A percentile compares a stretch with the other conserved stretches of the same genome.
Conservation (phyloP, 2,329 filamentous ascomycete genomes). For the Cladosporium sp. region DNA sequence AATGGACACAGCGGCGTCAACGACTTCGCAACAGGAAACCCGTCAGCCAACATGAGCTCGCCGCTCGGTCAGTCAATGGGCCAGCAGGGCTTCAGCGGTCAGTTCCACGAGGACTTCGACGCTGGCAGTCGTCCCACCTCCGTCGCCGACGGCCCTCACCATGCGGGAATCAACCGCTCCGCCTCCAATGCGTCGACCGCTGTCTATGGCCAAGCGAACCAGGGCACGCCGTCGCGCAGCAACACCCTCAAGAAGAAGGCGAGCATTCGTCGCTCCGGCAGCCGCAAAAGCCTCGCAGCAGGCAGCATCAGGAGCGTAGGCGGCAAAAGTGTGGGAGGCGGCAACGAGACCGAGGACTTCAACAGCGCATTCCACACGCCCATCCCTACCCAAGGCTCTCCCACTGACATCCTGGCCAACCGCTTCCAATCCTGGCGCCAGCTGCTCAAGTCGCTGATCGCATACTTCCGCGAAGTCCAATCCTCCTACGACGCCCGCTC, state of each 20-base stretch:
- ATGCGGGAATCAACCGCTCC: slow-evolving; percentile 54
- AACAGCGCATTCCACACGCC: slow-evolving; percentile 88
- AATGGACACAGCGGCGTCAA: slow-evolving; percentile 22
- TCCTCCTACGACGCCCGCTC: slow-evolving; percentile 80
- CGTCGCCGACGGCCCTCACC: slow-evolving; percentile 55
- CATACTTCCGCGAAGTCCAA: slow-evolving; percentile 91
- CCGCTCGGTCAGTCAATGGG: slow-evolving; percentile 35
- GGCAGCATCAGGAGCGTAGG: slow-evolving; percentile 81
- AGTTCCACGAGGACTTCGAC: slow-evolving; percentile 59
- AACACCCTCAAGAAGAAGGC: slow-evolving; percentile 87
- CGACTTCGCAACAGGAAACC: slow-evolving; percentile 39
- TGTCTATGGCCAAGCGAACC: slow-evolving; percentile 20
- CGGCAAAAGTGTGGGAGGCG: slow-evolving; percentile 60
- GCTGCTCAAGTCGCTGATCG: slow-evolving; percentile 87
- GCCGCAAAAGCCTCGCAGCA: slow-evolving; percentile 74
- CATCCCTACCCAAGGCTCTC: slow-evolving; percentile 79
- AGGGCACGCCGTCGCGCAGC: slow-evolving; percentile 49
- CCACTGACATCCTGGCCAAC: slow-evolving; percentile 80
- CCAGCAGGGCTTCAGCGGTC: slow-evolving; percentile 21
- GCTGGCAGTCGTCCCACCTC: slow-evolving; percentile 59
- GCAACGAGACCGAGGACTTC: slow-evolving; percentile 62
- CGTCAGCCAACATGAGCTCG: slow-evolving; percentile 28
- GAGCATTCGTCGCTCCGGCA: slow-evolving; percentile 69
- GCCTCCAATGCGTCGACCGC: slow-evolving; percentile 53
- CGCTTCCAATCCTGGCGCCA: slow-evolving; percentile 97